Evolutionary conservation across 2,329 filamentous ascomycete genomes (phyloP).

Genomic region (Colletotrichum musicola): DNA sequence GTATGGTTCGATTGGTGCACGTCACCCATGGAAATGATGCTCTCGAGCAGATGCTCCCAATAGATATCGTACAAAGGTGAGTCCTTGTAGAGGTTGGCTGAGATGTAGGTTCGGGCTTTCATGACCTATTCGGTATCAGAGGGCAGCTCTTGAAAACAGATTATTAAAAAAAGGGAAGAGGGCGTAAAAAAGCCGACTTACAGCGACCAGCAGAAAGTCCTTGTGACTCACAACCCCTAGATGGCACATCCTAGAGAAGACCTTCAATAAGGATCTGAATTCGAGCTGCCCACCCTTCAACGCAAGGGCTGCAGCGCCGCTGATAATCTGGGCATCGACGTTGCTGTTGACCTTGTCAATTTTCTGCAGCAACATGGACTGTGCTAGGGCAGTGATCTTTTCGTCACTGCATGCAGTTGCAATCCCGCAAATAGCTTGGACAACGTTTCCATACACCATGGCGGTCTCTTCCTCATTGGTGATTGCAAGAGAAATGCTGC

Average conservation of each 20-base stretch:
- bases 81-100: constrained; percentile 73
- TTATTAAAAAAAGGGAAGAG: too few species aligned
- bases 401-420: constrained; percentile 84
- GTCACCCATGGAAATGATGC: constrained; percentile 91
- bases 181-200: constrained; percentile 56
- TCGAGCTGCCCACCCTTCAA: constrained; percentile 83
- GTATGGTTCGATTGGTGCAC: constrained; percentile 79
- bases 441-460: constrained; percentile 85
- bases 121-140: constrained; percentile 65
- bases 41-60: constrained; percentile 84
- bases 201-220: constrained; percentile 76
- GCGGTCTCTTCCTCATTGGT: constrained; percentile 83
- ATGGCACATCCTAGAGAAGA: constrained; percentile 81
- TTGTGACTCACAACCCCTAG: constrained; percentile 80
- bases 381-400: constrained; percentile 92
- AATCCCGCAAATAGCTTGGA: constrained; percentile 95
- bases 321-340: constrained; percentile 88
- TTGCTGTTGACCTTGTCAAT: constrained; percentile 83
- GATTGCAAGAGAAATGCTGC: constrained; percentile 82
- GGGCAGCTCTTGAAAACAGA: too few species aligned
- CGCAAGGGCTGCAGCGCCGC: constrained; percentile 82
- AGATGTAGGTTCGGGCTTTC: constrained; percentile 84
- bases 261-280: constrained; percentile 86
- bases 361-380: constrained; percentile 98
- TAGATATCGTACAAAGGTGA: constrained; percentile 87